Base-by-base conservation (phyloP, 164 flowering plant species). In the Hamamelis virginiana region DNA sequence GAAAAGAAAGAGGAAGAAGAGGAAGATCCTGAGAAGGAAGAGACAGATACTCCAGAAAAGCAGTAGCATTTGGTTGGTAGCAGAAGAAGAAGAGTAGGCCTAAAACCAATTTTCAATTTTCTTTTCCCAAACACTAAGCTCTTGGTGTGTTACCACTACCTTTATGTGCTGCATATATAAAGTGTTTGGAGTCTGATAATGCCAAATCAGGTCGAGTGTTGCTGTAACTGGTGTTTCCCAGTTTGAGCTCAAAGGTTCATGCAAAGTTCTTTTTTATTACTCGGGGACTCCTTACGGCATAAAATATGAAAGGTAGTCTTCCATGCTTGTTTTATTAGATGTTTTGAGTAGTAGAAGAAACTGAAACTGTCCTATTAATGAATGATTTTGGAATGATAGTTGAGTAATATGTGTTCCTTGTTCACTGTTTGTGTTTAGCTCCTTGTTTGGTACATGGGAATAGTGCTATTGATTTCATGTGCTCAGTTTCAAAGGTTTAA, bases 1-100 rank as follows among this genome's bases (percentile, higher is more conserved):
- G 87, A 91, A 58, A 72, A 86, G 62, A 75, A 85, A 65, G 77
- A 85, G 66, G 85, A 85, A 59, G 81, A 81, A 65, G 77, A 82
- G 38, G 87, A 86, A 27, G 75, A 83, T 57, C 81, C 80, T 28
- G 86, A 81, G 14, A 67, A 82, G 69, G 85, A 82, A 64, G 83
- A 76, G 11, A 80, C 80, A 21, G 81, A 76, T 14, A 62, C 81
- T 55, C 80, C 78, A 5, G 66, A 69, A 33, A 41, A 61, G 64
- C 68, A 69, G 71, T 59, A 50, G 62, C 45, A 22, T n/a, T n/a
- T n/a, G n/a, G n/a, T n/a, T n/a, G n/a, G n/a, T n/a, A n/a, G n/a
- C n/a, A n/a, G n/a, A n/a, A n/a, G n/a, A n/a, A n/a, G n/a, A n/a
- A 48, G 55, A n/a, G 46, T 23, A 15, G 59, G 28, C 59, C 16